Evolutionary conservation across 495 filamentous ascomycete species (phyloP).

Genomic region (Margaritispora aquatica): DNA sequence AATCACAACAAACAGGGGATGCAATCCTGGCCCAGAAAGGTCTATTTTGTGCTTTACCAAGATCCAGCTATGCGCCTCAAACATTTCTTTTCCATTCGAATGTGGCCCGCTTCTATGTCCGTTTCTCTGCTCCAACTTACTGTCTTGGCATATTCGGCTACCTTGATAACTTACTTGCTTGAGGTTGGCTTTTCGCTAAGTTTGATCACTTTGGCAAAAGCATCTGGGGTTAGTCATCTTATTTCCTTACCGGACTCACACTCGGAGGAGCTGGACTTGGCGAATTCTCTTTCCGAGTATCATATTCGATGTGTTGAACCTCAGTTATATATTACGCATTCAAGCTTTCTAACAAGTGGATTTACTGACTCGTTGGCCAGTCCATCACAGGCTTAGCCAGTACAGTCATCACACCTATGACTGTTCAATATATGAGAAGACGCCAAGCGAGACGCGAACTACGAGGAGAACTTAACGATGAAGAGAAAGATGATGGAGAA

Average conservation of each 20-base stretch:
- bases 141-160: slow-evolving; percentile 49
- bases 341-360: too few species aligned
- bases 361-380: too few species aligned
- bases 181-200: slow-evolving; percentile 44
- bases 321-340: too few species aligned
- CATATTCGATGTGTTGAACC: too few species aligned
- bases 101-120: slow-evolving; percentile 47
- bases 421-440: slow-evolving; percentile 27
- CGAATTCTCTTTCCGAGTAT: too few species aligned
- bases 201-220: slow-evolving; percentile 45
- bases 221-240: too few species aligned
- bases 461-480: slow-evolving; percentile 8
- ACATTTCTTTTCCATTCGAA: slow-evolving; percentile 32
- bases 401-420: slow-evolving; percentile 31
- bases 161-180: slow-evolving; percentile 54
- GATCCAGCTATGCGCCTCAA: slow-evolving; percentile 15
- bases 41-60: slow-evolving; percentile 29
- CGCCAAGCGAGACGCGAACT: slow-evolving; percentile 1
- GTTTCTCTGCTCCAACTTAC: slow-evolving; percentile 51
- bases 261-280: too few species aligned
- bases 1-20: slow-evolving; percentile 10
- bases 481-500: slow-evolving; percentile 19
- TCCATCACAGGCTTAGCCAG: slow-evolving; percentile 43
- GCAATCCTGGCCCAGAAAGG: slow-evolving; percentile 17
- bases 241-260: too few species aligned